These are phyloP conservation scores for Paraphaeosphaeria minitans DNA, from an alignment of 2,329 filamentous ascomycete genomes.

Conservation along the genomic window DNA sequence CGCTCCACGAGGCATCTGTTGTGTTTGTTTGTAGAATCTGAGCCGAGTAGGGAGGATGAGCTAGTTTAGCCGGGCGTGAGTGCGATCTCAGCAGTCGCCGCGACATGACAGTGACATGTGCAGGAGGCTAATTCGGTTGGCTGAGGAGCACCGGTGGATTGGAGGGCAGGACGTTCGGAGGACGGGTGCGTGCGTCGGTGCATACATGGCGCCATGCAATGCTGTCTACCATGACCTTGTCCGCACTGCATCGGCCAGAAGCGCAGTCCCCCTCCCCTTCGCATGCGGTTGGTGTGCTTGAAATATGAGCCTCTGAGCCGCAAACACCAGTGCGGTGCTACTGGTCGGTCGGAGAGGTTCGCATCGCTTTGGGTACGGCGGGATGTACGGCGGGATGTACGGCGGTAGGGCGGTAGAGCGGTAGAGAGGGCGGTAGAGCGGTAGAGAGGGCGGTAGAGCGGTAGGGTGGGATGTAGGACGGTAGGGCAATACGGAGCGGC, in stretches of 20 bases:
- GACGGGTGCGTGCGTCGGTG: conserved; percentile 6
- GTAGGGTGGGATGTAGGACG: too few relatives aligned
- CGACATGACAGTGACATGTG: background rate
- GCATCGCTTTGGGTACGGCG: background rate
- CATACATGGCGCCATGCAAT: conserved; percentile 3
- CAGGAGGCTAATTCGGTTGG: conserved; percentile 35
- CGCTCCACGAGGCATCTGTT: too few relatives aligned
- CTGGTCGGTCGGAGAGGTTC: background rate
- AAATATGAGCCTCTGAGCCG: background rate
- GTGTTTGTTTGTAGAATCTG: too few relatives aligned
- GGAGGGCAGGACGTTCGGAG: conserved; percentile 16
- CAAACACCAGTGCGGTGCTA: background rate
- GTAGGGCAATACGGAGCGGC: conserved; percentile 14
- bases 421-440: too few relatives aligned
- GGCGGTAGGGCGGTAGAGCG: too few relatives aligned
- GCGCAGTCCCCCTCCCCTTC: background rate
- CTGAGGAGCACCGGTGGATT: conserved; percentile 18
- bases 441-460: too few relatives aligned
- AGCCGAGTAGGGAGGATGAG: background rate
- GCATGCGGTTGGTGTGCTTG: too few relatives aligned
- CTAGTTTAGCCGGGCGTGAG: background rate
- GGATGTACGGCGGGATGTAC: too few relatives aligned
- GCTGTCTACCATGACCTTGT: background rate
- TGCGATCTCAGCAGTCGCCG: background rate
- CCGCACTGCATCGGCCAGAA: background rate